Conservation (phyloP, 108 stramenopile species). For the Chaetoceros tenuissimus region DNA sequence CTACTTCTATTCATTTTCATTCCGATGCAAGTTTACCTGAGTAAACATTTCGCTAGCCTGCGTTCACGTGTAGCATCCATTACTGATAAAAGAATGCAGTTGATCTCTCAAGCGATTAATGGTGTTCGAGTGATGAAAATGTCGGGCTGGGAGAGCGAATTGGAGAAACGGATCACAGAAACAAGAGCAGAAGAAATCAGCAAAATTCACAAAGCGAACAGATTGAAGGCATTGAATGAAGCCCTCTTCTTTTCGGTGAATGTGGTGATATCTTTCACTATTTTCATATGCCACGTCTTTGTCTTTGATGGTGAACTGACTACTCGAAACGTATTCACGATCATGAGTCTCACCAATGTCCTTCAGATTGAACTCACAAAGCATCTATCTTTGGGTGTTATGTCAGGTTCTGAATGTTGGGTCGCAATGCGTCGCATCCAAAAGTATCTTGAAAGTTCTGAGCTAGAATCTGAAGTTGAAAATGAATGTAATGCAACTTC, state of each 20-base stretch:
- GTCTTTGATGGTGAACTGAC: slow-evolving; percentile 33
- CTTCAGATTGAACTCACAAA: slow-evolving; percentile 83
- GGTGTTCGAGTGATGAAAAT: slow-evolving; percentile 86
- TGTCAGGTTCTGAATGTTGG: slow-evolving; percentile 58
- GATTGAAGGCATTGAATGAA: slow-evolving; percentile 77
- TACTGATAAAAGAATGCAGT: slow-evolving; percentile 79
- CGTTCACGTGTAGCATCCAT: slow-evolving; percentile 69
- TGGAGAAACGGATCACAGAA: slow-evolving; percentile 49
- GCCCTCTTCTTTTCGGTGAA: slow-evolving; percentile 69
- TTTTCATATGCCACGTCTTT: slow-evolving; percentile 49
- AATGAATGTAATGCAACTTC: not conserved
- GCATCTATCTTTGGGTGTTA: slow-evolving; percentile 73
- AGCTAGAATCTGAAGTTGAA: slow-evolving; percentile 13
- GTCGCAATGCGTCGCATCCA: slow-evolving; percentile 58
- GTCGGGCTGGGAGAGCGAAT: slow-evolving; percentile 67
- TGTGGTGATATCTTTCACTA: slow-evolving; percentile 44
- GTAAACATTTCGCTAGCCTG: slow-evolving; percentile 54
- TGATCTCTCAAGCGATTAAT: slow-evolving; percentile 82
- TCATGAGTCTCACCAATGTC: slow-evolving; percentile 69
- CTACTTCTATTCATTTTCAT: slow-evolving; percentile 71
- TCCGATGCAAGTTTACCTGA: slow-evolving; percentile 69
- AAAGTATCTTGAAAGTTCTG: slow-evolving; percentile 55
- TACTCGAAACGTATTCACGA: slow-evolving; percentile 58
- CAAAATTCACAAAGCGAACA: slow-evolving; percentile 56
- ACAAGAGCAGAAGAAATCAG: slow-evolving; percentile 54